A percentile compares a stretch with the other conserved stretches of the same genome.
These are phyloP conservation scores for Colletotrichum abscissum DNA, from an alignment of 2,329 filamentous ascomycete species.

Conservation along the genomic window DNA sequence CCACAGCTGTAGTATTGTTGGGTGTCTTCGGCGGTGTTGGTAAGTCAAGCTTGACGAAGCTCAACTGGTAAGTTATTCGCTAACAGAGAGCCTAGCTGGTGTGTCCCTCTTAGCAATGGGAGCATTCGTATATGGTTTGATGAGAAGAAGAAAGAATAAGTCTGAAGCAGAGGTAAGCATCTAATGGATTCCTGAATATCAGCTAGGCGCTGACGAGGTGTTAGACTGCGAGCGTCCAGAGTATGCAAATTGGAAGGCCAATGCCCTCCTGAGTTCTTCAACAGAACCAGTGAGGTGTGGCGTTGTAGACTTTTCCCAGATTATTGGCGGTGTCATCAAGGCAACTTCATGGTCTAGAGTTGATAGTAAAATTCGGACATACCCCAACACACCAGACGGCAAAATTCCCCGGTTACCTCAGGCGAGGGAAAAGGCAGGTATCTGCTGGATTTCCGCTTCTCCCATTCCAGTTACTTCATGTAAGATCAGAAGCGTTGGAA, in stretches of 20 bases:
- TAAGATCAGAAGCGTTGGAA: background rate
- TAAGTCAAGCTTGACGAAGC: background rate
- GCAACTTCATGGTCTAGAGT: background rate
- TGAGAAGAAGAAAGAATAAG: constrained; percentile 22
- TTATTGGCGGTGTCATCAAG: background rate
- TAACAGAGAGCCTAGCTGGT: constrained; percentile 3
- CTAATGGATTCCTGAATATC: no score
- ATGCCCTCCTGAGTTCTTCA: constrained; percentile 18
- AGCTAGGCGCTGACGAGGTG: background rate
- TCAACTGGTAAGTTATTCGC: background rate
- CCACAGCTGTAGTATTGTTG: constrained; percentile 24
- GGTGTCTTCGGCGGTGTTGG: constrained; percentile 33
- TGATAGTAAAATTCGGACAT: background rate
- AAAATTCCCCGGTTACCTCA: background rate
- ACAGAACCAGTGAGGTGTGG: background rate
- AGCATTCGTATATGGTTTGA: constrained; percentile 21
- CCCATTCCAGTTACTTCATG: background rate
- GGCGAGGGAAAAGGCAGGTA: background rate
- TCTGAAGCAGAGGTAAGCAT: constrained; percentile 6
- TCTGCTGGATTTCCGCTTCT: no score
- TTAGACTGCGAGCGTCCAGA: constrained; percentile 16
- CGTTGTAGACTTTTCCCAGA: background rate
- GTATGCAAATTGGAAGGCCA: constrained; percentile 29
- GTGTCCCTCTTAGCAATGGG: constrained; percentile 31
- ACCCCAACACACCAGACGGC: background rate